These are phyloP conservation scores for Euryodendron excelsum DNA, from an alignment of 148 eudicot genomes.

Conservation along the genomic window DNA sequence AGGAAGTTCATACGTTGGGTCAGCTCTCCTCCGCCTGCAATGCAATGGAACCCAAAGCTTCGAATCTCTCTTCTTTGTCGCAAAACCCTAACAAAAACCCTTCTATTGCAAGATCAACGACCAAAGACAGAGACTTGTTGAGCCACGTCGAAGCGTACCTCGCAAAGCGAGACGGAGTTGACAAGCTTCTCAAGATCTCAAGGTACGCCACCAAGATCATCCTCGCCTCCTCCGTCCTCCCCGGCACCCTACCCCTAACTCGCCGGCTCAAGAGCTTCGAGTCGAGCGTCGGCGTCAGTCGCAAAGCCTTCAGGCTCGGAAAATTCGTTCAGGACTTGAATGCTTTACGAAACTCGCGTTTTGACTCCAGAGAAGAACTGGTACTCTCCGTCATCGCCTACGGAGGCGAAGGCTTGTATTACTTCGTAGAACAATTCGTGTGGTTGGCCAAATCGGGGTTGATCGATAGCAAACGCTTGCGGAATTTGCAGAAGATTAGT, in stretches of 20 bases:
- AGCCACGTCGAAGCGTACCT: constrained; percentile 84
- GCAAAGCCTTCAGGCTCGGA: constrained; percentile 92
- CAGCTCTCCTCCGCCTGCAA: not conserved
- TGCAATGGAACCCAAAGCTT: constrained; percentile 21
- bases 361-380: constrained; percentile 5
- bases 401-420: constrained; percentile 89
- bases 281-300: constrained; percentile 74
- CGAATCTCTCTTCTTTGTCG: not conserved
- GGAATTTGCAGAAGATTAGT: constrained; percentile 44
- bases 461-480: constrained; percentile 36
- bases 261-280: constrained; percentile 69
- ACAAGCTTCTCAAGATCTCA: constrained; percentile 84
- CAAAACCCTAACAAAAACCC: constrained; percentile 15
- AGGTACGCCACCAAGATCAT: constrained; percentile 81
- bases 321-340: constrained; percentile 86
- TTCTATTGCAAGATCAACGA: not conserved
- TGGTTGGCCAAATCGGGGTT: constrained; percentile 84
- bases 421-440: constrained; percentile 77
- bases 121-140: constrained; percentile 49
- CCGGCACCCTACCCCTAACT: constrained; percentile 30
- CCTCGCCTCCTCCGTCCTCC: constrained; percentile 58
- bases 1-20: too few relatives aligned
- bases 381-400: constrained; percentile 53
- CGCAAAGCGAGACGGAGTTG: constrained; percentile 92
- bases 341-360: constrained; percentile 37